Evolutionary conservation across 331 rosid genomes (phyloP).

Genomic region (Rosa hybrid): DNA sequence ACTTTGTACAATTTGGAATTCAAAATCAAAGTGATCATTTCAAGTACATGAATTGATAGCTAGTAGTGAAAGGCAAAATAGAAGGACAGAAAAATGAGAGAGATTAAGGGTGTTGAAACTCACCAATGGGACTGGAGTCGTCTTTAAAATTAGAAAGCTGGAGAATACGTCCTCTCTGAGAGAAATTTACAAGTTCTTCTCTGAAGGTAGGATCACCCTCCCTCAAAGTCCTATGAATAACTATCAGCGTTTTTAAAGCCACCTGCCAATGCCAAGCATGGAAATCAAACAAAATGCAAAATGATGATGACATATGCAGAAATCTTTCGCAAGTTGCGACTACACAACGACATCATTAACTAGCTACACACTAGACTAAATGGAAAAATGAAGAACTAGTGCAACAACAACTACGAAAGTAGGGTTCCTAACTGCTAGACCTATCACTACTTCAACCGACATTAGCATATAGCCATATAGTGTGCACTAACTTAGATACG

Average conservation of each 20-base stretch:
- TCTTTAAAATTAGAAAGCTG: conserved; percentile 89
- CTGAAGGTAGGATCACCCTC: conserved; percentile 93
- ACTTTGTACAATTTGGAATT: conserved; percentile 4
- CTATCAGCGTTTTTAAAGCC: conserved; percentile 84
- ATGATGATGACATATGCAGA: not conserved
- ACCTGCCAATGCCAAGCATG: conserved; percentile 54
- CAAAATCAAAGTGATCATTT: not conserved
- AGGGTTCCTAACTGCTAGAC: not conserved
- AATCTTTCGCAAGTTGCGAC: not conserved
- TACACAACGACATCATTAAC: not conserved
- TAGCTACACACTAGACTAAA: not conserved
- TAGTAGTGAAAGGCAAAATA: not conserved
- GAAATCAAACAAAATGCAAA: conserved; percentile 9
- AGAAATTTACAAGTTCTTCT: conserved; percentile 73
- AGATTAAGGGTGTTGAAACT: conserved; percentile 16
- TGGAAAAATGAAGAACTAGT: not conserved
- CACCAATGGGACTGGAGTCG: conserved; percentile 87
- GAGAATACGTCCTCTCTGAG: conserved; percentile 68
- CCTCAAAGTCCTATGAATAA: conserved; percentile 89
- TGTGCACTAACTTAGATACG: too few relatives aligned
- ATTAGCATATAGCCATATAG: not conserved
- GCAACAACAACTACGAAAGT: not conserved
- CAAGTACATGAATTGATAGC: not conserved
- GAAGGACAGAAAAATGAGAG: not conserved
- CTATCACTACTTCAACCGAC: not conserved